These are phyloP conservation scores for Diaporthe citri DNA, from an alignment of 2,329 filamentous ascomycete species.

Conservation along the genomic window DNA sequence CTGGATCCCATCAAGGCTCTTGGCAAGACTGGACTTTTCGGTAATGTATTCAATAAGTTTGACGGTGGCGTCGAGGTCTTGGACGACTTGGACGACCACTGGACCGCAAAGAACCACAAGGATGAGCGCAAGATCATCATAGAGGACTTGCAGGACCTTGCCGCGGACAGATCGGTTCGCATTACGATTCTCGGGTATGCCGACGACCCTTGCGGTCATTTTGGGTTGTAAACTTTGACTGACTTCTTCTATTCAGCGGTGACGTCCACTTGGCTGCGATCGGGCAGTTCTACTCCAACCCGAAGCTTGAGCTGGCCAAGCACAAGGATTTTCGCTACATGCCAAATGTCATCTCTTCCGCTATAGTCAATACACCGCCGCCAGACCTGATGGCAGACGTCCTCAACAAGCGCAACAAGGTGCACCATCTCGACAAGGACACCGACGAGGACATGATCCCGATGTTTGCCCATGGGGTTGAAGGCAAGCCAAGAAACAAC, in stretches of 20 bases:
- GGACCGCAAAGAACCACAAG: conserved; percentile 97
- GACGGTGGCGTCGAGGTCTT: conserved; percentile 93
- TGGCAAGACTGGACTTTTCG: conserved; percentile 83
- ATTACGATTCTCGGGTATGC: conserved; percentile 84
- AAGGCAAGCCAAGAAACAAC: conserved; percentile 91
- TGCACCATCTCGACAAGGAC: conserved; percentile 77
- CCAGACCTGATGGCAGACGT: conserved; percentile 90
- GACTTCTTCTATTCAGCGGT: conserved; percentile 65
- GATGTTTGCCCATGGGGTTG: conserved; percentile 89
- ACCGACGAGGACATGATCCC: conserved; percentile 98
- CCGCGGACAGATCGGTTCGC: conserved; percentile 90
- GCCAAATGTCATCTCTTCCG: conserved; percentile 93
- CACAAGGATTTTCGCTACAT: conserved; percentile 96
- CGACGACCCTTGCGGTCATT: neutral
- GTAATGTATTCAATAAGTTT: conserved; percentile 86
- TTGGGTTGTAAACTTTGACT: neutral
- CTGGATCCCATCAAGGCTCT: conserved; percentile 93
- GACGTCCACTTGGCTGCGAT: conserved; percentile 94
- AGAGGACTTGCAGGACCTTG: conserved; percentile 91
- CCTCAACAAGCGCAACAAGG: conserved; percentile 91
- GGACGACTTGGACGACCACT: conserved; percentile 95
- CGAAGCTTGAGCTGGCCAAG: conserved; percentile 82
- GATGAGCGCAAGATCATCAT: conserved; percentile 87
- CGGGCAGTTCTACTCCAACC: conserved; percentile 95
- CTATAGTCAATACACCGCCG: conserved; percentile 92